Evolutionary conservation across 768 basidiomycete genomes (phyloP).

Genomic region (Suillus occidentalis): DNA sequence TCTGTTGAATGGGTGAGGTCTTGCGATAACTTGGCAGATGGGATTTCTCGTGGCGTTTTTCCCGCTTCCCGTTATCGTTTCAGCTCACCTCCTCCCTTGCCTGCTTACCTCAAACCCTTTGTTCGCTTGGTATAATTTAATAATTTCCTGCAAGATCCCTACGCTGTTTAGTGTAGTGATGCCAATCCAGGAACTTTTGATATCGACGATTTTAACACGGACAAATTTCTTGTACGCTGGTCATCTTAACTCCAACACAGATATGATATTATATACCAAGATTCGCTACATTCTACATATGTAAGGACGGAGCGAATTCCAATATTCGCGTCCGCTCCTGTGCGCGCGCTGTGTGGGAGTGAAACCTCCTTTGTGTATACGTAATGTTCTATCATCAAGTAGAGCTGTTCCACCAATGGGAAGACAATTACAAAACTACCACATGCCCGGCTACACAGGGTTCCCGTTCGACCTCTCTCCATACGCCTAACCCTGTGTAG

Average conservation of each 20-base stretch:
- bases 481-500: too few species aligned
- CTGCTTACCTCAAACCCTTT: constrained; percentile 1
- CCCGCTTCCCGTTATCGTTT: constrained; percentile 14
- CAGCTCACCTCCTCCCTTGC: constrained; percentile 2
- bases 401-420: too few species aligned
- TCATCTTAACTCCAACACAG: background rate
- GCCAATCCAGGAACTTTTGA: background rate
- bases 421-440: too few species aligned
- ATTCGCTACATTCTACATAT: background rate
- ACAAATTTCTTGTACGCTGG: background rate
- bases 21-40: constrained; percentile 37
- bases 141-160: background rate
- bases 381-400: too few species aligned
- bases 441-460: too few species aligned
- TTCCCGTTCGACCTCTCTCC: too few species aligned
- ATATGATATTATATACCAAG: background rate
- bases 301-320: too few species aligned
- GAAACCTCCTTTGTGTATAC: too few species aligned
- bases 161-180: background rate
- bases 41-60: constrained; percentile 37
- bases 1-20: constrained; percentile 10
- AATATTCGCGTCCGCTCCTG: too few species aligned
- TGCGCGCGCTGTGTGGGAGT: too few species aligned
- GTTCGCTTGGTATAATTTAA: constrained; percentile 3
- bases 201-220: background rate